Evolutionary conservation across 768 basidiomycete species (phyloP).

Genomic region (Auricularia auricula-judae): DNA sequence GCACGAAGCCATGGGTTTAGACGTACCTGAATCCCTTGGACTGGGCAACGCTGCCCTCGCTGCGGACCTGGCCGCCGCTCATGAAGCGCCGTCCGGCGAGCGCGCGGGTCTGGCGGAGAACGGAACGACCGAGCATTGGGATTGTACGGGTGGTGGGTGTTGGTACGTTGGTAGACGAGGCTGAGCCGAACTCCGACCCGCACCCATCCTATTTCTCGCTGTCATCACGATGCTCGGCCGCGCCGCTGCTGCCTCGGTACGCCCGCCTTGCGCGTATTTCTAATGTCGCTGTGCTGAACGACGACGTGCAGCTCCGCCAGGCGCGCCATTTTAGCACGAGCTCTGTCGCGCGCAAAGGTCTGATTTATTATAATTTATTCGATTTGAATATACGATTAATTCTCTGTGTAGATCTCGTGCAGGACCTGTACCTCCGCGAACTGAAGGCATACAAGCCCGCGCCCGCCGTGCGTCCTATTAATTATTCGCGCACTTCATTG

Average conservation of each 20-base stretch:
- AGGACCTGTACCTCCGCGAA: conserved; percentile 86
- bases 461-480: conserved; percentile 42
- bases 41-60: conserved; percentile 50
- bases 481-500: background rate
- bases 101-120: background rate
- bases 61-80: background rate
- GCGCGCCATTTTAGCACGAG: background rate
- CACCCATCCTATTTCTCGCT: conserved; percentile 17
- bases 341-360: conserved; percentile 26
- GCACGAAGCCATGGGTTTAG: background rate
- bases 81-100: background rate
- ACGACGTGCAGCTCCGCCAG: background rate
- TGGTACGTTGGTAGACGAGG: background rate
- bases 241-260: conserved; percentile 34
- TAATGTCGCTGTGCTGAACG: too few relatives aligned
- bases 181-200: background rate
- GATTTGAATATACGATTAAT: conserved; percentile 10
- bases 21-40: conserved; percentile 53
- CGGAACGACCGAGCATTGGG: background rate
- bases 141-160: background rate
- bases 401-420: conserved; percentile 77
- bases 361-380: conserved; percentile 36
- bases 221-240: conserved; percentile 47
- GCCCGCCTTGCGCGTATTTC: conserved; percentile 12
- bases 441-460: conserved; percentile 83